Percentiles rank a stretch among this genome's conserved stretches.
phyloP scores from a whole-genome alignment of 2,329 filamentous ascomycete genomes.

The Curvularia lunata region DNA sequence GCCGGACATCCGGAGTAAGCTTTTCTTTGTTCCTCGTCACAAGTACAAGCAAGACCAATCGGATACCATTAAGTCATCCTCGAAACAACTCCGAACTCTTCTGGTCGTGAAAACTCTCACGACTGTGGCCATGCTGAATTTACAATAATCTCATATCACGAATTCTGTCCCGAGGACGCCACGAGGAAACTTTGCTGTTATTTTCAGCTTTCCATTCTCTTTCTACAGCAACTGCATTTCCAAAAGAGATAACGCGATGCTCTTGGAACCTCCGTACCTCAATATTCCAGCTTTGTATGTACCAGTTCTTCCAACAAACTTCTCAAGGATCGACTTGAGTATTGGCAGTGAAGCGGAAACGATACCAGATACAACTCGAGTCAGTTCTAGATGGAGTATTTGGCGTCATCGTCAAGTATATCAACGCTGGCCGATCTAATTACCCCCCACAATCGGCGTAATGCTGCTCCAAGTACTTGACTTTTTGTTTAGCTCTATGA shows the following conservation, averaged over 20 bases:
- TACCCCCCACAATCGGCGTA: constrained; percentile 48
- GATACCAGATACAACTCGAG: constrained; percentile 56
- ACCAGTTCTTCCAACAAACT: constrained; percentile 31
- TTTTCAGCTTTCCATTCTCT: too few species aligned
- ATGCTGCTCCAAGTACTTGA: too few species aligned
- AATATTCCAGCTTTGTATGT: not conserved
- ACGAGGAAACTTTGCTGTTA: too few species aligned
- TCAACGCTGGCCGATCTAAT: constrained; percentile 52
- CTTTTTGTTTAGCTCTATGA: too few species aligned
- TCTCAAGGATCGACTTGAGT: constrained; percentile 42
- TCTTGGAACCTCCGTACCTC: not conserved
- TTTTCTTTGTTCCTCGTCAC: not conserved
- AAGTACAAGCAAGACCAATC: not conserved
- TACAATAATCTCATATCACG: not conserved
- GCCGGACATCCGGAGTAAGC: not conserved
- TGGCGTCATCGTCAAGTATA: constrained; percentile 31
- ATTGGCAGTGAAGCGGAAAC: constrained; percentile 53
- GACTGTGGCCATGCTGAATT: not conserved
- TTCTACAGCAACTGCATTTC: too few species aligned
- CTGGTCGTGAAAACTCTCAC: not conserved
- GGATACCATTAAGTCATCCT: not conserved
- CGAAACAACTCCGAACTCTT: not conserved
- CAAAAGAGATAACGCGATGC: too few species aligned
- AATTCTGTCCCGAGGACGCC: too few species aligned
- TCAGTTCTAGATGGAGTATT: constrained; percentile 56